Percentiles rank a stretch among this genome's conserved stretches.
These are phyloP conservation scores for Hyaloscypha finlandica DNA, from an alignment of 495 filamentous ascomycete genomes.

Conservation along the genomic window DNA sequence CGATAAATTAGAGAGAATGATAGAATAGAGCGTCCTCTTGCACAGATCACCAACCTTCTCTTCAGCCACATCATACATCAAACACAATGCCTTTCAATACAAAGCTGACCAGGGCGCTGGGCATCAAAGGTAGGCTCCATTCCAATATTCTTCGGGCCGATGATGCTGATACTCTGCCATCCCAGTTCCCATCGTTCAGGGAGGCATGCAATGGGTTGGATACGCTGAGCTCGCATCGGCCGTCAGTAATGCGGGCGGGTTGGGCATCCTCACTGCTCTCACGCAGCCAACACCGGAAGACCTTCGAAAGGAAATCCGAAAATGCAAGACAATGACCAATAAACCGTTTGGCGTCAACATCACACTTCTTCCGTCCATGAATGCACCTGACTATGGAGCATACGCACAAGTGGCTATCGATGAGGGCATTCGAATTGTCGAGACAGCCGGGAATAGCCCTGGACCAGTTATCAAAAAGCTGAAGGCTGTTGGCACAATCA, in stretches of 20 bases:
- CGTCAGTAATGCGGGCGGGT: constrained; percentile 91
- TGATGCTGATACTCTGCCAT: constrained; percentile 27
- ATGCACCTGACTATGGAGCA: constrained; percentile 87
- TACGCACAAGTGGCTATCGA: constrained; percentile 94
- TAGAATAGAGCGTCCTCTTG: constrained; percentile 12
- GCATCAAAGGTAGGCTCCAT: constrained; percentile 70
- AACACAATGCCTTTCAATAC: constrained; percentile 87
- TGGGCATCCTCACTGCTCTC: constrained; percentile 92
- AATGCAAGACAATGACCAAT: constrained; percentile 80
- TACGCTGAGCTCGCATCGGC: constrained; percentile 92
- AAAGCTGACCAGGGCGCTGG: constrained; percentile 82
- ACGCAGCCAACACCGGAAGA: constrained; percentile 93
- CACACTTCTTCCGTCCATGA: constrained; percentile 86
- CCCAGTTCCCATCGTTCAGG: constrained; percentile 92
- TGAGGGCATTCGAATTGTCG: constrained; percentile 90
- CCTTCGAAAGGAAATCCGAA: constrained; percentile 89
- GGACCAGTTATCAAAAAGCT: constrained; percentile 88
- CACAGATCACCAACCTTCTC: not conserved
- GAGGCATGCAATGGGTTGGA: constrained; percentile 84
- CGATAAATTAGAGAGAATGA: not conserved
- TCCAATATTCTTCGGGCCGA: not conserved
- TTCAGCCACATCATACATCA: not conserved
- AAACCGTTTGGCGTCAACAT: constrained; percentile 96
- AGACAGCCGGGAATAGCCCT: constrained; percentile 94
- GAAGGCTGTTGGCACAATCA: constrained; percentile 73